Base-by-base conservation (phyloP, 2,329 filamentous ascomycete genomes). In the Alternaria conjuncta region DNA sequence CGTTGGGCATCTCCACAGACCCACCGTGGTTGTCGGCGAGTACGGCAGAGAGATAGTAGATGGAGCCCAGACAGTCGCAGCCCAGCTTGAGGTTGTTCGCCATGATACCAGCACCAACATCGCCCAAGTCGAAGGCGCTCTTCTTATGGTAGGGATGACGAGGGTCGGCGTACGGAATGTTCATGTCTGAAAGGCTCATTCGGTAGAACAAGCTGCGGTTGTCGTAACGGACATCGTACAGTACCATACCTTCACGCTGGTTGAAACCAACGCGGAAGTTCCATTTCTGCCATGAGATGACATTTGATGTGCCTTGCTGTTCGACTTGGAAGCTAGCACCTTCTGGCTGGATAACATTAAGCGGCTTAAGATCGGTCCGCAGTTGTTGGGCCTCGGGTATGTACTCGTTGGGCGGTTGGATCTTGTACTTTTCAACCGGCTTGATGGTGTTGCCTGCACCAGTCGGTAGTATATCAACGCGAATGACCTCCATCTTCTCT, bases 251-350 rank as follows among this genome's bases (percentile, higher is more conserved):
- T 74, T 92, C 91, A 2, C 91, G 84, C 50, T 87, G 85, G 75
- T 90, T 92, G 81, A 91, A 92, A 36, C 86, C 86, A 4, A 94
- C 84, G 11, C 90, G 83, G 80, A 93, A 89, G 2, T 86, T 83
- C 90, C 90, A 92, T 70, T 90, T 92, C 76, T 92, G 89, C 90
- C 90, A 90, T 62, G 84, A 81, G 41, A 92, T 75, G 20, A 84
- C 79, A 56, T 84, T 86, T 3, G 87, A 87, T 23, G 86, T 85
- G 30, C 84, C 85, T 63, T 84, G 80, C 44, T 84, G 76, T 10
- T 80, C 81, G 13, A 88, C 82, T 15, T 81, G 82, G 75, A 90
- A 91, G 12, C 87, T 89, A 2, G 88, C 85, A 8, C 89, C 89
- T 67, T 90, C 86, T 0, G 89, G 89, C 64, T 91, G 89, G 32